Conservation (phyloP, 169 alveolate genomes). For the Condylostoma magnum region DNA sequence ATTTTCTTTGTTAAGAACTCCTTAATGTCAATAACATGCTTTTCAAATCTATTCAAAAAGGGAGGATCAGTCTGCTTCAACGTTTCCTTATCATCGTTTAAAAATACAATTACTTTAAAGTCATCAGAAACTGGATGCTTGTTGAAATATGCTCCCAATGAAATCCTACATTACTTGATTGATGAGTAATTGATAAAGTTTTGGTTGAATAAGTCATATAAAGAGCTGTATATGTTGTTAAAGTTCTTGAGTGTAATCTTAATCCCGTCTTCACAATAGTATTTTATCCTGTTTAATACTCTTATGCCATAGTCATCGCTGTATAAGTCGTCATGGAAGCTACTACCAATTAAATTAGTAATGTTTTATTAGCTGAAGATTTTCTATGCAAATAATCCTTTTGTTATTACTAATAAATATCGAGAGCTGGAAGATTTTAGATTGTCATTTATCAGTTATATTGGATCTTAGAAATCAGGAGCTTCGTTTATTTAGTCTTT, state of each 20-base stretch:
- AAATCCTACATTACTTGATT: conserved; percentile 42
- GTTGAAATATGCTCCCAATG: conserved; percentile 47
- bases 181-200: conserved; percentile 33
- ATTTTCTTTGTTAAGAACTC: conserved; percentile 31
- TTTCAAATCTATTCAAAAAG: conserved; percentile 55
- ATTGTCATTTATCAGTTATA: too few species aligned
- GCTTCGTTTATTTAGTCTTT: too few species aligned
- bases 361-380: too few species aligned
- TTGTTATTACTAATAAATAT: too few species aligned
- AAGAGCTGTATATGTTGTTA: conserved; percentile 47
- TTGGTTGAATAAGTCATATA: conserved; percentile 59
- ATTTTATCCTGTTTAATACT: conserved; percentile 42
- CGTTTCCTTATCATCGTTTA: conserved; percentile 29
- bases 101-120: conserved; percentile 7
- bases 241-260: conserved; percentile 41
- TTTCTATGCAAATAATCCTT: too few species aligned
- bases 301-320: conserved; percentile 34
- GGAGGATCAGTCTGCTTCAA: conserved; percentile 49
- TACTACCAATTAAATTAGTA: too few species aligned
- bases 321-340: too few species aligned
- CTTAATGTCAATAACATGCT: conserved; percentile 43
- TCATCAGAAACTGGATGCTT: not conserved
- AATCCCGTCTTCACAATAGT: conserved; percentile 41
- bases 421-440: too few species aligned
- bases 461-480: too few species aligned